phyloP scores from a whole-genome alignment of 2,329 filamentous ascomycete genomes.

The Ophiostoma tasmaniense region DNA sequence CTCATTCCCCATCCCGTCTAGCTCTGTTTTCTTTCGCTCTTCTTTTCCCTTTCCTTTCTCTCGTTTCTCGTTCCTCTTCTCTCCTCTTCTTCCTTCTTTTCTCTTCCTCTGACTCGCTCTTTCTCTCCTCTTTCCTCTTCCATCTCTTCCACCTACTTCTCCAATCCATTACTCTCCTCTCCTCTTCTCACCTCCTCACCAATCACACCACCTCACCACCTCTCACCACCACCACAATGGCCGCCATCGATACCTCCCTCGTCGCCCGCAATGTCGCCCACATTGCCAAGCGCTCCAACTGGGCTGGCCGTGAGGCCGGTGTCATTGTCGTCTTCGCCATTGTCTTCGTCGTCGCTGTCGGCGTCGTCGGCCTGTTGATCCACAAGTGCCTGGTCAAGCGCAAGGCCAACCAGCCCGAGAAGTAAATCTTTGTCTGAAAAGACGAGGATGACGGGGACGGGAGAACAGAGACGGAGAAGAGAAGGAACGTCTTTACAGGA shows the following conservation, averaged over 20 bases:
- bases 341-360: constrained; percentile 45
- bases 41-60: not conserved
- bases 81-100: not conserved
- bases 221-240: constrained; percentile 25
- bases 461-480: no score
- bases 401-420: constrained; percentile 23
- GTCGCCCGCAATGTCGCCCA: constrained; percentile 30
- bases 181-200: not conserved
- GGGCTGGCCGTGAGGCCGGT: constrained; percentile 48
- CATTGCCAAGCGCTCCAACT: constrained; percentile 50
- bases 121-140: constrained; percentile 9
- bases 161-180: constrained; percentile 1
- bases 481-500: not conserved
- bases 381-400: constrained; percentile 28
- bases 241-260: constrained; percentile 28
- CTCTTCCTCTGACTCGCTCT: not conserved
- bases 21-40: constrained; percentile 8
- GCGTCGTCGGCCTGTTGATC: constrained; percentile 42
- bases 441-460: not conserved
- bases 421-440: constrained; percentile 6
- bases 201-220: constrained; percentile 7
- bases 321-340: constrained; percentile 56
- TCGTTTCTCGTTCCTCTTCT: constrained; percentile 1
- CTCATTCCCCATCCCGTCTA: constrained; percentile 5
- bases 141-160: constrained; percentile 10